phyloP scores from a whole-genome alignment of 257 asterid genomes.

The Voacanga thouarsii region DNA sequence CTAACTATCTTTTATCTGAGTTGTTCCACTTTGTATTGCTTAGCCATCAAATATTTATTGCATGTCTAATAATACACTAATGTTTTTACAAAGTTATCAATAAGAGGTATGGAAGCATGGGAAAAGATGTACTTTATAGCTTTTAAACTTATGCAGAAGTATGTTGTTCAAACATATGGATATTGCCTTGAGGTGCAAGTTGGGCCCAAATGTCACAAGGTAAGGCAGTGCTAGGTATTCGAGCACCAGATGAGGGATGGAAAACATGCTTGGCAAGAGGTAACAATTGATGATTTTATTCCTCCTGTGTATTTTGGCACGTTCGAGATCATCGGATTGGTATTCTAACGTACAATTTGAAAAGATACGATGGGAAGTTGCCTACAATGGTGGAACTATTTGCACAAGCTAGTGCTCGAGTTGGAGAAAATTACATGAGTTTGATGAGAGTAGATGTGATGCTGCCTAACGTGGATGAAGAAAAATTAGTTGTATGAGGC shows the following conservation, averaged over 20 bases:
- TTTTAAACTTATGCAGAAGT: conserved; percentile 44
- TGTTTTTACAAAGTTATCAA: conserved; percentile 41
- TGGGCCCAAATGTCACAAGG: conserved; percentile 75
- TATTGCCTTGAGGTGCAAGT: conserved; percentile 74
- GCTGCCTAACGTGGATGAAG: conserved; percentile 56
- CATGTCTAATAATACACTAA: neutral
- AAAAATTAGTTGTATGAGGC: conserved; percentile 46
- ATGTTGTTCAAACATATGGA: conserved; percentile 58
- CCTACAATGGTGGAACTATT: conserved; percentile 65
- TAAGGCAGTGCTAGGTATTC: conserved; percentile 70
- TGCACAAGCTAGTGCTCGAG: conserved; percentile 55
- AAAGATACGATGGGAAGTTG: conserved; percentile 60
- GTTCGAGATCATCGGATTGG: conserved; percentile 19
- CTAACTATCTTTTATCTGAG: conserved; percentile 7
- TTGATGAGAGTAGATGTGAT: conserved; percentile 51
- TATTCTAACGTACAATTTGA: conserved; percentile 46
- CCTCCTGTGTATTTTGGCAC: conserved; percentile 63
- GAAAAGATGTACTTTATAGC: conserved; percentile 44
- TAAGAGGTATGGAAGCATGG: conserved; percentile 52
- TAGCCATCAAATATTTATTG: neutral
- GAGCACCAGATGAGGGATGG: conserved; percentile 88
- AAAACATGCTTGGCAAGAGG: conserved; percentile 80
- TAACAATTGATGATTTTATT: conserved; percentile 49
- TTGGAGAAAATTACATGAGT: conserved; percentile 33
- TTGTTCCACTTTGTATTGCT: neutral